Evolutionary conservation across 2,329 filamentous ascomycete species (phyloP).

Genomic region (Harringtonia aguacate): DNA sequence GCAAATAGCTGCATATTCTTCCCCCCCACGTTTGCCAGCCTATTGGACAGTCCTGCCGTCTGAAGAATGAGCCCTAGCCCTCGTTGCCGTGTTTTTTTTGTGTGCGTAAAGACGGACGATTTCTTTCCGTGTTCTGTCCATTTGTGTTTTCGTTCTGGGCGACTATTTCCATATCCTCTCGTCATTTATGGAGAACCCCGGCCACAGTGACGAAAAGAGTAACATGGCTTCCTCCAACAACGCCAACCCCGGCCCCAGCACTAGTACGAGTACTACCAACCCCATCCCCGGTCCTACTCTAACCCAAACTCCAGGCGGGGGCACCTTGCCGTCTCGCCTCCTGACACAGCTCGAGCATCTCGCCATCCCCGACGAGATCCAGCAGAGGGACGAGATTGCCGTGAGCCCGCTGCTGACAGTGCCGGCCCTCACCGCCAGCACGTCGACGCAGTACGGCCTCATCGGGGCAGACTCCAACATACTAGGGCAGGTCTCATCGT

Average conservation of each 20-base stretch:
- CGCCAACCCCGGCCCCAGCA: not conserved
- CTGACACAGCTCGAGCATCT: not conserved
- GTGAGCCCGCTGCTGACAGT: conserved; percentile 1
- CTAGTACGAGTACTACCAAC: not conserved
- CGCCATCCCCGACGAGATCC: not conserved
- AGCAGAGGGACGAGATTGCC: not conserved
- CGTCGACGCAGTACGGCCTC: not conserved
- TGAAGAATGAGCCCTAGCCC: too few relatives aligned
- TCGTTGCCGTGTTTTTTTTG: too few relatives aligned
- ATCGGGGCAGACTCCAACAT: not conserved
- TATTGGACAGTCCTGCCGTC: too few relatives aligned
- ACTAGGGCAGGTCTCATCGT: not conserved
- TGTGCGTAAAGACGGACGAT: too few relatives aligned
- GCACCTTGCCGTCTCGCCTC: not conserved
- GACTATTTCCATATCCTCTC: not conserved
- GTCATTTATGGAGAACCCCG: not conserved
- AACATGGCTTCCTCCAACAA: not conserved
- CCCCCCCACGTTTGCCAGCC: too few relatives aligned
- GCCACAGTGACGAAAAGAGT: not conserved
- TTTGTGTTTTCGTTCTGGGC: too few relatives aligned
- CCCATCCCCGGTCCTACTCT: not conserved
- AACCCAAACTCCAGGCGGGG: not conserved
- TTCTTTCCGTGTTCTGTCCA: too few relatives aligned
- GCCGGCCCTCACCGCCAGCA: not conserved
- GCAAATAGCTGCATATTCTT: too few relatives aligned